Conservation (phyloP, 2,329 filamentous ascomycete genomes). For the Chalaropsis ovoidea region DNA sequence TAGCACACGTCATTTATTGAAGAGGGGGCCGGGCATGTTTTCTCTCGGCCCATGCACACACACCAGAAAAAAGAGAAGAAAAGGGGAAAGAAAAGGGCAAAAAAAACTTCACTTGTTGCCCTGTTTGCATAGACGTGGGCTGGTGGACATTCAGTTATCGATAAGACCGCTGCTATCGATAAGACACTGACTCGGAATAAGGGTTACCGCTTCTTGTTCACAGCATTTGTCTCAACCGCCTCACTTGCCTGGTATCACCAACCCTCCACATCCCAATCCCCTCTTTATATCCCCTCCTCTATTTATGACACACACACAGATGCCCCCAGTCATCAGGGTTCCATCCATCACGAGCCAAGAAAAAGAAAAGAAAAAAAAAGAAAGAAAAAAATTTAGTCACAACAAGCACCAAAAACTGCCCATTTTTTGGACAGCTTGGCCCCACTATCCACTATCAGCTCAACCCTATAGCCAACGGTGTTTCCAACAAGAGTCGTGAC, state of each 20-base stretch:
- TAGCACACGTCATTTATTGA: no score
- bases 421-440: neutral
- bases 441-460: slow-evolving; percentile 9
- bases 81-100: neutral
- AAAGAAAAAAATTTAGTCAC: slow-evolving; percentile 1
- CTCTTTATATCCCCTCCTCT: no score
- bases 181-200: neutral
- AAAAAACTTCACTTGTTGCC: neutral
- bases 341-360: neutral
- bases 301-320: no score
- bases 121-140: neutral
- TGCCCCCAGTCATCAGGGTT: neutral
- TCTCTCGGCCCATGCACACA: no score
- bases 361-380: slow-evolving; percentile 5
- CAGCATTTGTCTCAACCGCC: no score
- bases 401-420: neutral
- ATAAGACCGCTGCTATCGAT: neutral
- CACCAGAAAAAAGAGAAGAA: no score
- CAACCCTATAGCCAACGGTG: slow-evolving; percentile 4
- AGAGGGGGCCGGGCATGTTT: no score
- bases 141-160: no score
- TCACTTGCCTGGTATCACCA: no score
- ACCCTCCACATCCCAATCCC: no score
- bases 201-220: no score
- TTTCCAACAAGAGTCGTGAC: slow-evolving; percentile 1